phyloP scores from a whole-genome alignment of 495 filamentous ascomycete species.

The Podospora pseudopauciseta region DNA sequence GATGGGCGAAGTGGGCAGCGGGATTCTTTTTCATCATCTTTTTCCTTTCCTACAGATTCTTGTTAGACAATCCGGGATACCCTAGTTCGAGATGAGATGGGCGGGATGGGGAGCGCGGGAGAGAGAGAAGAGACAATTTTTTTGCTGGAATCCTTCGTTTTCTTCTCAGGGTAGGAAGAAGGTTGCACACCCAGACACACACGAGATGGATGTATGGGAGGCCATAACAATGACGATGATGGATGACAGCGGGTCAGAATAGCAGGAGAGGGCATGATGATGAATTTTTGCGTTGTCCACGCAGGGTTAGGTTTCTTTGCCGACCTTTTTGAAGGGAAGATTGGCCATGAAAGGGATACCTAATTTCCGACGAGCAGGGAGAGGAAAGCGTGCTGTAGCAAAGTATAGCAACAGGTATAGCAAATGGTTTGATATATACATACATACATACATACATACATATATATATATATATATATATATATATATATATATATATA shows the following conservation, averaged over 20 bases:
- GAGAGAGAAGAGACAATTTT: no score
- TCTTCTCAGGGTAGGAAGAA: not conserved
- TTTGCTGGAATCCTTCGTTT: not conserved
- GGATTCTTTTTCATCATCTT: not conserved
- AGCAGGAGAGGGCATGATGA: not conserved
- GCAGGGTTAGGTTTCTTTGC: not conserved
- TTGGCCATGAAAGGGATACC: not conserved
- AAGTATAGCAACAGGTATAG: not conserved
- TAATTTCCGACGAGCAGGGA: not conserved
- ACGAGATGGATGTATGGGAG: not conserved
- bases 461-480: not conserved
- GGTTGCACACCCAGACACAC: not conserved
- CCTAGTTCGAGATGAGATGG: conserved; percentile 8
- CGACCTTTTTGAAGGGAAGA: not conserved
- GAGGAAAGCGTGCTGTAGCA: not conserved
- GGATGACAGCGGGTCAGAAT: not conserved
- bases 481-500: not conserved
- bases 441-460: not conserved
- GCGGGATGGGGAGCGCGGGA: not conserved
- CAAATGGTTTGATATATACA: not conserved
- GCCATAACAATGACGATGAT: not conserved
- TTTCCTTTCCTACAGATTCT: not conserved
- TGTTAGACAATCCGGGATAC: conserved; percentile 16
- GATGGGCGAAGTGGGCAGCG: not conserved
- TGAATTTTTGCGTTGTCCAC: not conserved